Percentiles rank a stretch among this genome's conserved stretches.
These are phyloP conservation scores for Diaporthe caulivora DNA, from an alignment of 2,329 filamentous ascomycete species.

Conservation along the genomic window DNA sequence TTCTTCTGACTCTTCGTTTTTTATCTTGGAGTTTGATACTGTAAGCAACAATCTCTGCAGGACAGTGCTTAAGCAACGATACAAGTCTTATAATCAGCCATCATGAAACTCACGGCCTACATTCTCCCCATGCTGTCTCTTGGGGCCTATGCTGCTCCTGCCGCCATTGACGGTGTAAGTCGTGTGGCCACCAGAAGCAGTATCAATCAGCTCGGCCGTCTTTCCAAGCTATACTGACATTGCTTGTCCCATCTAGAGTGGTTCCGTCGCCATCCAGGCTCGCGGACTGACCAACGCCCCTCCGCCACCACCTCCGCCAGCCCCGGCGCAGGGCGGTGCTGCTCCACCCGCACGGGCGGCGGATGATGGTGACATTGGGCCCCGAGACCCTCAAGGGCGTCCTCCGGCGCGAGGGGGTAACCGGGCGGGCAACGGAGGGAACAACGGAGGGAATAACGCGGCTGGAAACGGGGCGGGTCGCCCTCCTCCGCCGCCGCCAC, in stretches of 20 bases:
- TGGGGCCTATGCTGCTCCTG: slow-evolving; percentile 2
- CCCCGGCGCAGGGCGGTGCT: slow-evolving; percentile 2
- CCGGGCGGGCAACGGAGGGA: background rate
- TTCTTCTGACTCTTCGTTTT: background rate
- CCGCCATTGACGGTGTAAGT: slow-evolving; percentile 7
- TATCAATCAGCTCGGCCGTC: background rate
- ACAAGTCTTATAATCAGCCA: slow-evolving; percentile 14
- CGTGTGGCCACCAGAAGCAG: background rate
- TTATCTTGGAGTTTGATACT: slow-evolving; percentile 7
- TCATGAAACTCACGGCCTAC: background rate
- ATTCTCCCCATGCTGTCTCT: background rate
- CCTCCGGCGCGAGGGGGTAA: background rate
- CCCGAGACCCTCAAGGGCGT: background rate
- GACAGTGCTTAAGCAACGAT: background rate
- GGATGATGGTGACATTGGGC: background rate
- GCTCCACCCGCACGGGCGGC: background rate
- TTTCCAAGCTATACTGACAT: background rate
- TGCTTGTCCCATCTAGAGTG: background rate
- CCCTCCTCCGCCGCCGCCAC: slow-evolving; percentile 6
- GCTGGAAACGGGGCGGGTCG: slow-evolving; percentile 1
- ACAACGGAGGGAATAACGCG: too few species aligned
- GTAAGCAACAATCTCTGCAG: slow-evolving; percentile 11
- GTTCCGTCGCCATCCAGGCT: background rate
- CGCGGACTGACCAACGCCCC: background rate
- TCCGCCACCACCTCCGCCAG: background rate